Evolutionary conservation across 257 asterid genomes (phyloP).

Genomic region (Striga asiatica): DNA sequence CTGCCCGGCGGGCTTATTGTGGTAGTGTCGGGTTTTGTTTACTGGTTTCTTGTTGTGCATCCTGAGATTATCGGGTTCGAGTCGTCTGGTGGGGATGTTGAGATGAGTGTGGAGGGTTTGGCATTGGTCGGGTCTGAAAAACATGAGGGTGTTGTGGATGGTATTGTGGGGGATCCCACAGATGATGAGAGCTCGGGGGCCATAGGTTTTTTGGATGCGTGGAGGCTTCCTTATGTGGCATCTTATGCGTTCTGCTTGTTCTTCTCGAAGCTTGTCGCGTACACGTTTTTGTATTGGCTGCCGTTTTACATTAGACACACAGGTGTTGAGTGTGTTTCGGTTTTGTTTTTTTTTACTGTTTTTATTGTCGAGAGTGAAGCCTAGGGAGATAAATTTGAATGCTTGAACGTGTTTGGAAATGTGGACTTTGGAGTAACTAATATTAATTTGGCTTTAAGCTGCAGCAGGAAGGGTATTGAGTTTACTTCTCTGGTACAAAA

Average conservation of each 20-base stretch:
- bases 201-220: constrained; percentile 81
- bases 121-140: constrained; percentile 46
- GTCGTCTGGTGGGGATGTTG: constrained; percentile 35
- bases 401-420: constrained; percentile 1
- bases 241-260: constrained; percentile 77
- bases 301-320: constrained; percentile 91
- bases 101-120: constrained; percentile 51
- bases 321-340: constrained; percentile 45
- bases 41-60: constrained; percentile 59
- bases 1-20: constrained; percentile 62
- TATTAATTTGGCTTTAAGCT: too few species aligned
- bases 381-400: neutral
- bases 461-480: too few species aligned
- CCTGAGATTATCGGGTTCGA: constrained; percentile 61
- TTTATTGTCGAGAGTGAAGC: neutral
- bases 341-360: neutral
- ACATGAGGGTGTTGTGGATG: constrained; percentile 30
- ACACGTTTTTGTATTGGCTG: constrained; percentile 91
- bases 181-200: constrained; percentile 40
- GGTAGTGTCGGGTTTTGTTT: constrained; percentile 33
- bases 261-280: constrained; percentile 95
- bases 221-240: constrained; percentile 82
- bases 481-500: too few species aligned
- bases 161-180: constrained; percentile 14
- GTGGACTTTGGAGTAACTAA: constrained; percentile 6